phyloP scores from a whole-genome alignment of 164 flowering plant genomes.

The Platanus orientalis region DNA sequence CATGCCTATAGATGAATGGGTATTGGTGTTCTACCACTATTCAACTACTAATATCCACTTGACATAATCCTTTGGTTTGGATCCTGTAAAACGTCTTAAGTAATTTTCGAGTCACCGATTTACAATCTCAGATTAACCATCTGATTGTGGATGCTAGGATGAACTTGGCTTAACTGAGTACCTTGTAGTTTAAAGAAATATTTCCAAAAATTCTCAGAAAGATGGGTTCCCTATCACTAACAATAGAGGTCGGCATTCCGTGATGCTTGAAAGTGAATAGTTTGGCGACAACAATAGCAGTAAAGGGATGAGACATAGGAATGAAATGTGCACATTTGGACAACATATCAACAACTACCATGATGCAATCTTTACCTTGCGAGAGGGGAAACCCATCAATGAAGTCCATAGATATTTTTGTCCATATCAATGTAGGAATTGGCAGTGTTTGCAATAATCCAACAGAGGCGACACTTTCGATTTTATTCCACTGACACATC shows the following conservation, averaged over 20 bases:
- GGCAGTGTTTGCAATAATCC: not conserved
- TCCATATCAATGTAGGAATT: not conserved
- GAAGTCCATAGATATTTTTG: not conserved
- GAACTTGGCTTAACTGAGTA: not conserved
- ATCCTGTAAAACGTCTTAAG: not conserved
- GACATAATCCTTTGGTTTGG: not conserved
- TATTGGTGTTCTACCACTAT: too few relatives aligned
- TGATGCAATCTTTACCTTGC: too few relatives aligned
- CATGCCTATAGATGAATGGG: not conserved
- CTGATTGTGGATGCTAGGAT: slow-evolving; percentile 9
- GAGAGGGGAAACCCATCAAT: not conserved
- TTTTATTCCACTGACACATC: not conserved
- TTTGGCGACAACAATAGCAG: not conserved
- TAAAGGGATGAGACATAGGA: slow-evolving; percentile 1
- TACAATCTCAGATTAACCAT: slow-evolving; percentile 16
- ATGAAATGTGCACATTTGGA: too few relatives aligned
- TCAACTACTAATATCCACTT: slow-evolving; percentile 10
- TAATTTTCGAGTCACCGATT: slow-evolving; percentile 9
- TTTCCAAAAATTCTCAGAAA: slow-evolving; percentile 18
- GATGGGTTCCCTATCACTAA: too few relatives aligned
- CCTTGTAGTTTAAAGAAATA: not conserved
- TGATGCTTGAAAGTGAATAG: slow-evolving; percentile 9
- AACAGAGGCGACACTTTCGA: not conserved
- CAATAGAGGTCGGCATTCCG: slow-evolving; percentile 12
- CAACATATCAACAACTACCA: slow-evolving; percentile 24